These are phyloP conservation scores for Fusarium beomiforme DNA, from an alignment of 2,329 filamentous ascomycete genomes.

Conservation along the genomic window DNA sequence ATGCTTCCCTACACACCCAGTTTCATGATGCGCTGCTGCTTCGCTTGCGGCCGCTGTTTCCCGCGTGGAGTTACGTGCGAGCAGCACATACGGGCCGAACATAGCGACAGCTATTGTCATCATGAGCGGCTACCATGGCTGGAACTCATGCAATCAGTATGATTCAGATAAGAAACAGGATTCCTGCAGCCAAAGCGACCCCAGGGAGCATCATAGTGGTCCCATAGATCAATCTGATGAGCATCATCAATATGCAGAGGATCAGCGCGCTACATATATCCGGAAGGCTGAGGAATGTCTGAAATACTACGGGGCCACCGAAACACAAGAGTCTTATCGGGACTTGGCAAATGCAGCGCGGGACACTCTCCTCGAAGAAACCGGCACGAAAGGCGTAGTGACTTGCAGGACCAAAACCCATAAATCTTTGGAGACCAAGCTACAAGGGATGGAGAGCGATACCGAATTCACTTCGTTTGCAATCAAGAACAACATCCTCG, in stretches of 20 bases:
- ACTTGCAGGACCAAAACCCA: not conserved
- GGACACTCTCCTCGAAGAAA: not conserved
- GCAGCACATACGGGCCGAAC: too few species aligned
- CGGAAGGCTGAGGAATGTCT: not conserved
- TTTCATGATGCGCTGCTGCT: too few species aligned
- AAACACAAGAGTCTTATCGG: not conserved
- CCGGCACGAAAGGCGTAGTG: not conserved
- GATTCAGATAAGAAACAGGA: too few species aligned
- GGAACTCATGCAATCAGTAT: too few species aligned
- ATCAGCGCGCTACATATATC: not conserved
- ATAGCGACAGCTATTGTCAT: too few species aligned
- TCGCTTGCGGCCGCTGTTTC: too few species aligned
- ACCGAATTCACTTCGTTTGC: not conserved
- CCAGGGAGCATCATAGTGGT: too few species aligned
- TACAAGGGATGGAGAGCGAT: not conserved
- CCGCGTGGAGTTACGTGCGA: too few species aligned
- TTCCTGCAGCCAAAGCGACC: too few species aligned
- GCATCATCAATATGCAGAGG: not conserved
- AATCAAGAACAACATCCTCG: not conserved
- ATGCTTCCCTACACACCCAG: too few species aligned
- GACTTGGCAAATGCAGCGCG: not conserved
- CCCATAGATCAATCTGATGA: too few species aligned
- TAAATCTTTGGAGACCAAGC: not conserved
- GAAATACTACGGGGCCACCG: not conserved
- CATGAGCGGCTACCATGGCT: too few species aligned